phyloP scores from a whole-genome alignment of 352 stramenopile genomes.

The Phytophthora pistaciae region DNA sequence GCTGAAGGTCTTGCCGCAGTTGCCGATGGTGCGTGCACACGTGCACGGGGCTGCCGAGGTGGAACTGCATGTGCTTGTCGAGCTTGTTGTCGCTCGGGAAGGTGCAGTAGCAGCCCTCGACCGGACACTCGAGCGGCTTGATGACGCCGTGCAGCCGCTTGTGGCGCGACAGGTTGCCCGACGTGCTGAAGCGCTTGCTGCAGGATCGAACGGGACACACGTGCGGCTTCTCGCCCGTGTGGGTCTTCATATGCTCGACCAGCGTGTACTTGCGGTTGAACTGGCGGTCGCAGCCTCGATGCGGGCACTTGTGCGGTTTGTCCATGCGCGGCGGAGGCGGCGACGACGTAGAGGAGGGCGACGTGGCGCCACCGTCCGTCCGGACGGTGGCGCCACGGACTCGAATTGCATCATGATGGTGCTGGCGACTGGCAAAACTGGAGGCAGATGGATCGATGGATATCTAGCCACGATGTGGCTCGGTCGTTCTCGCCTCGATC shows the following conservation, averaged over 20 bases:
- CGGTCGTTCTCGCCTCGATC: constrained; percentile 2
- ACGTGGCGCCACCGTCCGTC: too few relatives aligned
- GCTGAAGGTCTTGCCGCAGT: constrained; percentile 69
- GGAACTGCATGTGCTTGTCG: constrained; percentile 62
- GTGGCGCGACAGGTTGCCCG: constrained; percentile 66
- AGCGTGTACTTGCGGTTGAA: constrained; percentile 65
- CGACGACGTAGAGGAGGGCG: constrained; percentile 17
- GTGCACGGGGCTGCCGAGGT: constrained; percentile 50
- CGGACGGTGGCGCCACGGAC: too few relatives aligned
- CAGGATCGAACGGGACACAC: constrained; percentile 49
- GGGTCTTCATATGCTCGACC: constrained; percentile 63
- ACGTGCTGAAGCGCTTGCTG: constrained; percentile 64
- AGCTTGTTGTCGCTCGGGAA: constrained; percentile 52
- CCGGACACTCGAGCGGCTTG: constrained; percentile 43
- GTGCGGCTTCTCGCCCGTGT: constrained; percentile 63
- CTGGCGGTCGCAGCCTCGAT: constrained; percentile 32
- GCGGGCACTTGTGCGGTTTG: constrained; percentile 31
- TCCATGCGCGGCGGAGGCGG: not conserved
- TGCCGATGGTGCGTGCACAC: constrained; percentile 43
- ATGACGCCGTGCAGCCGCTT: constrained; percentile 57
- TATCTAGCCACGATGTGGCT: not conserved
- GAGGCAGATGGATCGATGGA: not conserved
- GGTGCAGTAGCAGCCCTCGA: constrained; percentile 44
- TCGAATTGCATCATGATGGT: constrained; percentile 31
- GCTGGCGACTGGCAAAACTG: constrained; percentile 30